Conservation (phyloP, 192 early-diverging fungal species). For the Radiomyces spectabilis region DNA sequence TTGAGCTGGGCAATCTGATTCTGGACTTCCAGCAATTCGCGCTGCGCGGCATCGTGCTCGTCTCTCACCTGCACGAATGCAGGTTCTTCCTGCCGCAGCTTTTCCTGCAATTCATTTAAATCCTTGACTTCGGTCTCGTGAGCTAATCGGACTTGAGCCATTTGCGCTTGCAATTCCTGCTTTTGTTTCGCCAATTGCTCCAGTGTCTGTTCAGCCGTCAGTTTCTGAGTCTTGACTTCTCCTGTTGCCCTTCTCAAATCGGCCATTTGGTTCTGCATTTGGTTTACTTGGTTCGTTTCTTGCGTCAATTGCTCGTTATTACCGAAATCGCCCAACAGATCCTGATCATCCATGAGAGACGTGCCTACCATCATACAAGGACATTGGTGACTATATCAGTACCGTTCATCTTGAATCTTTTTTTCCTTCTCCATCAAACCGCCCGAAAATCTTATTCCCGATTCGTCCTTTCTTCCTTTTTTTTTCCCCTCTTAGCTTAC, state of each 20-base stretch:
- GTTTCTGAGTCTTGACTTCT: conserved; percentile 47
- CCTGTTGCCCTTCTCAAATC: conserved; percentile 39
- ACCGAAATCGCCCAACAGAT: conserved; percentile 32
- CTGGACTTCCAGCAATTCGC: conserved; percentile 33
- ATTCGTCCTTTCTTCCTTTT: too few relatives aligned
- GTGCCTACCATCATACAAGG: background rate
- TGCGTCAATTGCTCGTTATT: conserved; percentile 41
- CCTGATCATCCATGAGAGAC: conserved; percentile 20
- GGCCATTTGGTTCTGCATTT: conserved; percentile 52
- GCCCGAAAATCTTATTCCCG: too few relatives aligned
- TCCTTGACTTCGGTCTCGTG: conserved; percentile 54
- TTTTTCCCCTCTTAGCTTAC: too few relatives aligned
- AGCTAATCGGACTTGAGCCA: conserved; percentile 46
- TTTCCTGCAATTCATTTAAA: conserved; percentile 45
- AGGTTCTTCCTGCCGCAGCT: conserved; percentile 34
- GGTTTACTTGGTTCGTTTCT: conserved; percentile 54
- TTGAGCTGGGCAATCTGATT: conserved; percentile 41
- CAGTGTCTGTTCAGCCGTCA: conserved; percentile 50
- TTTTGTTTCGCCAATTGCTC: conserved; percentile 50
- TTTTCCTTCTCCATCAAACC: too few relatives aligned
- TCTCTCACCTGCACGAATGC: conserved; percentile 32
- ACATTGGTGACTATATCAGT: background rate
- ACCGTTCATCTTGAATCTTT: too few relatives aligned
- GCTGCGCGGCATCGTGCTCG: conserved; percentile 45
- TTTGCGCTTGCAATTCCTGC: conserved; percentile 48